These are phyloP conservation scores for Leptographium lundbergii DNA, from an alignment of 2,329 filamentous ascomycete genomes.

Conservation along the genomic window DNA sequence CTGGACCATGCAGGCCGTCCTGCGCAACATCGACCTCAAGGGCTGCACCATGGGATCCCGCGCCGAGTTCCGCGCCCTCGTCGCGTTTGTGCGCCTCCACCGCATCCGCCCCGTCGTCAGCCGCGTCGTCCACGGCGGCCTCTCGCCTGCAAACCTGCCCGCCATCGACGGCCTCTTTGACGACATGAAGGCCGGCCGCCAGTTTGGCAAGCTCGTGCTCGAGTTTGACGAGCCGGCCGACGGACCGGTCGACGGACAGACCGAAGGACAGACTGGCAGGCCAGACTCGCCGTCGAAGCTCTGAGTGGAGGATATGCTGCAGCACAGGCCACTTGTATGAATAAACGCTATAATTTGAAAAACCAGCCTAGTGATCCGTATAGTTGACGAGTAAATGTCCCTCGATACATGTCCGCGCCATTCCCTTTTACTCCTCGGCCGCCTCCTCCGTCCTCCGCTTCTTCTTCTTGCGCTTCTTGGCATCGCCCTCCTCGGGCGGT, in stretches of 20 bases:
- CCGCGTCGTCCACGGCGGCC: conserved; percentile 49
- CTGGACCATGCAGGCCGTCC: conserved; percentile 69
- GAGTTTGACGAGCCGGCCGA: conserved; percentile 35
- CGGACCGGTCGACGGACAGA: background rate
- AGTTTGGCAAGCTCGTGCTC: conserved; percentile 90
- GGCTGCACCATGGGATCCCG: conserved; percentile 87
- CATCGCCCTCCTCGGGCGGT: conserved; percentile 64
- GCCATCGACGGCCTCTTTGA: conserved; percentile 74
- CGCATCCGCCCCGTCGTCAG: conserved; percentile 69
- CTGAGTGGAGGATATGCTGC: background rate
- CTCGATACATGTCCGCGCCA: background rate
- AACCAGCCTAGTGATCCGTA: background rate
- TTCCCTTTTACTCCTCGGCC: background rate
- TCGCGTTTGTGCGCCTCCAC: conserved; percentile 55
- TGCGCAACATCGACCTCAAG: conserved; percentile 77
- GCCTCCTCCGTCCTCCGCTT: conserved; percentile 26
- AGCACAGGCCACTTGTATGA: background rate
- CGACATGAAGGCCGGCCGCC: conserved; percentile 72
- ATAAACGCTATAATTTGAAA: background rate
- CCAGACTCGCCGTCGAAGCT: conserved; percentile 26
- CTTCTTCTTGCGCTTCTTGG: conserved; percentile 44
- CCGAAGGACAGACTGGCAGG: too few species aligned
- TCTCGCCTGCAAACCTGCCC: conserved; percentile 52
- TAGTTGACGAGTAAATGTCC: background rate
- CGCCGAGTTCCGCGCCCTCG: conserved; percentile 83